These are phyloP conservation scores for Balansia obtecta DNA, from an alignment of 2,329 filamentous ascomycete species.

Conservation along the genomic window DNA sequence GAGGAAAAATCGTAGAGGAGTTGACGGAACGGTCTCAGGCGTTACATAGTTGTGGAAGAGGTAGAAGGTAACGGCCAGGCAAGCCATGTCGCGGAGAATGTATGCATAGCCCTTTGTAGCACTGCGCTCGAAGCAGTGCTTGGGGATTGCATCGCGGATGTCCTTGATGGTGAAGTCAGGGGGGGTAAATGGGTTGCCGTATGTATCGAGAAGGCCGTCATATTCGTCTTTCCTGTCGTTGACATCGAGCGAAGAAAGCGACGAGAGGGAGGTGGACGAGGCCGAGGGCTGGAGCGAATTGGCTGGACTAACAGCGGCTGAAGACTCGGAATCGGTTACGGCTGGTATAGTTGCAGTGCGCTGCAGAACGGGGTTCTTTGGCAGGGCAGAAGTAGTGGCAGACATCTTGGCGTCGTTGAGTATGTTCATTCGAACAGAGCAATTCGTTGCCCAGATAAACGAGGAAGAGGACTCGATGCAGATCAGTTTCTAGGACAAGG, in stretches of 20 bases:
- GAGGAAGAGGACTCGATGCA: not conserved
- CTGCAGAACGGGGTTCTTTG: constrained; percentile 32
- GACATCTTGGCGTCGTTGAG: constrained; percentile 29
- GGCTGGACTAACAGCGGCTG: constrained; percentile 42
- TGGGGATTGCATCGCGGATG: constrained; percentile 90
- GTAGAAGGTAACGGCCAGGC: constrained; percentile 67
- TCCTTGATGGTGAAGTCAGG: constrained; percentile 97
- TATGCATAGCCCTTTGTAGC: constrained; percentile 64
- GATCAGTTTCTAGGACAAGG: not conserved
- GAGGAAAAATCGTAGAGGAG: constrained; percentile 49
- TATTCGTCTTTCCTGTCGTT: constrained; percentile 30
- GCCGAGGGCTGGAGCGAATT: constrained; percentile 51
- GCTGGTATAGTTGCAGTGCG: constrained; percentile 36
- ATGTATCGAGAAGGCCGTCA: constrained; percentile 72
- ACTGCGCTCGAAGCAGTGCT: constrained; percentile 91
- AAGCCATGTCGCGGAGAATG: constrained; percentile 68
- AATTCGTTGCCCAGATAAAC: not conserved
- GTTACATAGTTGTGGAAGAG: constrained; percentile 84
- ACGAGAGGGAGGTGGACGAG: constrained; percentile 87
- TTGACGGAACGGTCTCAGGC: constrained; percentile 66
- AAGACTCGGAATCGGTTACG: constrained; percentile 39
- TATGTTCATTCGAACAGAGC: not conserved
- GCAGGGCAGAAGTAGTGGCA: constrained; percentile 29
- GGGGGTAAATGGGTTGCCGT: constrained; percentile 87
- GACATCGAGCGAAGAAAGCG: constrained; percentile 56